Base-by-base conservation (phyloP, 148 eudicot species). In the Pouteria glomerata region DNA sequence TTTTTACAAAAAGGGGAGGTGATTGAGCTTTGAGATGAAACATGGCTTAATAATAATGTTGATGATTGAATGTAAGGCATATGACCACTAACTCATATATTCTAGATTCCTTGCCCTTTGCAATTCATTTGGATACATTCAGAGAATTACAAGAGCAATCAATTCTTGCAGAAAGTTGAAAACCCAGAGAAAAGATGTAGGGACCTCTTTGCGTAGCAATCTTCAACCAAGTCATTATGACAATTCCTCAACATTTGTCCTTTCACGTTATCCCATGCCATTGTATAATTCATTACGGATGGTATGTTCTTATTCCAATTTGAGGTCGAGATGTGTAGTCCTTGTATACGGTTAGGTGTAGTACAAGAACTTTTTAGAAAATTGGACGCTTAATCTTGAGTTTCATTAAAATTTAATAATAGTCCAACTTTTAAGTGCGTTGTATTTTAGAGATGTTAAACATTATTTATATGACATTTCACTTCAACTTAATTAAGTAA, bases 241-340 rank as follows among this genome's bases (percentile, higher is more conserved):
- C 59, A 68, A n/a, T 53, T 52, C 72, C 48, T 34, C 34, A 55
- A 69, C 48, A 53, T 53, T 55, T 69, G 62, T 69, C 72, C 44
- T 53, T 69, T 34, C 72, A 53, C 30, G 15, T 52, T 53, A 61
- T 69, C 72, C 23, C 13, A 53, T 55, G 72, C 24, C 53, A 29
- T 8, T 48, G 57, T 29, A 5, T 11, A 67, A 30, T 48, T 27
- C 29, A 68, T 21, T 19, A 50, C 23, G 33, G 48, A 29, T 47
- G 2, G 7, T 19, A 24, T 35, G 26, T 26, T 24, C 50, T n/a
- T 50, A 50, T 21, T 51, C n/a, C 16, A 21, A 34, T 12, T 1
- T 50, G 26, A 68, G 41, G 30, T 51, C 10, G 44, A 45, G 18
- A 30, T 47, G 26, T 30, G 27, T 30, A 18, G 30, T 47, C 27